Base-by-base conservation (phyloP, 2,329 filamentous ascomycete species). In the Talaromyces islandicus region DNA sequence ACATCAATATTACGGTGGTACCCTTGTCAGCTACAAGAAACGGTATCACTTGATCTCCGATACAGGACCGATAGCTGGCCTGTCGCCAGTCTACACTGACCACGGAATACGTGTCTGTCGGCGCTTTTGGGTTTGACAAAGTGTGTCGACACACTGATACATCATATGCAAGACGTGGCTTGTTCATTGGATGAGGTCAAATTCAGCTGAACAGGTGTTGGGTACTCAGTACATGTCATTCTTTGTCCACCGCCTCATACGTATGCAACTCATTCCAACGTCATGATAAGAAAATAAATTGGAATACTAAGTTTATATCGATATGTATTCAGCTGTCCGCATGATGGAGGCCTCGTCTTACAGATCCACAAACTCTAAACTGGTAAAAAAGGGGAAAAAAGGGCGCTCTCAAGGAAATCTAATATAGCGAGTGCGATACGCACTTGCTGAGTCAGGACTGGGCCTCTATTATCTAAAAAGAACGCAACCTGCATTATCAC, bases 401-500 rank as follows among this genome's bases (percentile, higher is more conserved):
- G 30, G 6, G 12, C 35, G 35, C 35, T 38, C 14, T 17, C 14
- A n/a, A 38, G 6, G 17, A 38, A 38, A 38, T 38, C 35, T n/a
- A 38, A 7, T 7, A 38, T n/a, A 17, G 17, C 7, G 6, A 38
- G 35, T 38, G 17, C 35, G 35, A 38, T n/a, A 38, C 7, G 35
- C 14, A 38, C 35, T 38, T 6, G 35, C 35, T 4, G 30, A 46
- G 43, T 46, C 43, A 24, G 21, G 43, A 19, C 9, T 46, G 9
- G 43, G n/a, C 12, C 43, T 46, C 19, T 46, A 24, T 46, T 17
- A 46, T 24, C 43, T 24, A 19, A 46, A 43, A 46, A 46, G 35
- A 38, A 38, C 35, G 35, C 35, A 38, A 17, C 19, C 24, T 52
- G 25, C 14, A 52, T n/a, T 46, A 52, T 52, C 48, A 62, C 62